Evolutionary conservation across 2,329 filamentous ascomycete species (phyloP), one percentile per base, ranked within the genome.

Genomic region (Calonectria montana): DNA sequence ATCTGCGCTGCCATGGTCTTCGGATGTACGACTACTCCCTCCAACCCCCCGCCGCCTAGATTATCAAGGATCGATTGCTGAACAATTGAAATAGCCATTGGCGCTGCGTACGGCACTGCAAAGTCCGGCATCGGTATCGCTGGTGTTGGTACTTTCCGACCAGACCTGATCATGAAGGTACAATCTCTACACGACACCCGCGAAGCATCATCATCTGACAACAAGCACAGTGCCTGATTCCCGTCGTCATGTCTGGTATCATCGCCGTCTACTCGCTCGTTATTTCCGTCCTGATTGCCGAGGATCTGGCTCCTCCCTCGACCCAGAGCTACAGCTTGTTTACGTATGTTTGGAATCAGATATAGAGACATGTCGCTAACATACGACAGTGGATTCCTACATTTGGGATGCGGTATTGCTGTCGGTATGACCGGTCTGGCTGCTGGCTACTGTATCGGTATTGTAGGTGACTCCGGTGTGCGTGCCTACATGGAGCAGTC

Each of bases 161-260:
- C 94, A 71, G 94, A 97, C 82, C 88, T 97, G 76, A 97, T 97
- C 84, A 97, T 97, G 94, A 97, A 97, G 92, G 94, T 93, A 85
- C 29, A n/a, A 37, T 62, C 53, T 67, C 27, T 35, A 35, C 31
- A 15, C 61, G 16, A 50, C 39, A 43, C 15, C 4, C 55, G 4
- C 50, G 27, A 65, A 21, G 29, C 43, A 25, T 61, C 23, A 39
- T 65, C 37, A 7, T 66, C 77, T 78, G 69, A 79, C 72, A 61
- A 21, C 10, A 27, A n/a, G 47, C 43, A 10, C 78, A 95, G 94
- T 96, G 93, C 69, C 87, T 96, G 65, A 96, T 96, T 78, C 94
- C 94, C 74, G 94, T 97, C 76, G 93, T 99, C 88, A 99, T 99
- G 97, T 97, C 97, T 79, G 97, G 97, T 91, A 99, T 99, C 83